These are phyloP conservation scores for Chimonanthus praecox DNA, from an alignment of 164 flowering plant genomes.

Conservation along the genomic window DNA sequence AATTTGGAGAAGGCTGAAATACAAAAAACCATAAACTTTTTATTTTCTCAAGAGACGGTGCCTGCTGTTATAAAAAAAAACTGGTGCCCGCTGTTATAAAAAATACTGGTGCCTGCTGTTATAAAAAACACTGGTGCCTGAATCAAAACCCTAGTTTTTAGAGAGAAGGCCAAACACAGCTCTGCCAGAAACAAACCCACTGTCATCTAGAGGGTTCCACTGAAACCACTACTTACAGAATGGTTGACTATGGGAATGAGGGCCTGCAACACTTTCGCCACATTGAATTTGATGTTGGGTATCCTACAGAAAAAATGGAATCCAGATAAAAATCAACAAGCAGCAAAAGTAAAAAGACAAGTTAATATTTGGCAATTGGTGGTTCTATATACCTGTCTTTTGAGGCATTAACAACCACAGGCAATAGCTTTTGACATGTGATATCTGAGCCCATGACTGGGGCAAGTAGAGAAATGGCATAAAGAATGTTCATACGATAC, in stretches of 20 bases:
- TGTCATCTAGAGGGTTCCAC: neutral
- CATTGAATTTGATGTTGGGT: conserved; percentile 92
- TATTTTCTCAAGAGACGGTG: neutral
- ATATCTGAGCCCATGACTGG: conserved; percentile 95
- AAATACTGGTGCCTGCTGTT: neutral
- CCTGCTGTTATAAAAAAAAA: neutral
- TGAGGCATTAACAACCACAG: conserved; percentile 62
- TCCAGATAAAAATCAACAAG: neutral
- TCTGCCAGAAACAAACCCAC: neutral
- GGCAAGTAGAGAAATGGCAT: conserved; percentile 80
- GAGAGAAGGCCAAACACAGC: neutral
- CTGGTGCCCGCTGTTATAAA: too few species aligned
- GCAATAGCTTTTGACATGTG: conserved; percentile 77
- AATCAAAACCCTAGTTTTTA: neutral
- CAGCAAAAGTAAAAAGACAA: neutral
- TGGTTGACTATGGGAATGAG: conserved; percentile 80
- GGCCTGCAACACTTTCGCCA: conserved; percentile 92
- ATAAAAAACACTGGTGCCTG: neutral
- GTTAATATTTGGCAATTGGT: neutral
- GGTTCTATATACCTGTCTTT: conserved; percentile 64
- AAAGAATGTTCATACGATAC: conserved; percentile 81
- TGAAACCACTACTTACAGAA: conserved; percentile 46
- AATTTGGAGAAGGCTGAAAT: too few species aligned
- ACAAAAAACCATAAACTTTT: neutral
- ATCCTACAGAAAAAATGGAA: conserved; percentile 40